A percentile compares a stretch with the other conserved stretches of the same genome.
phyloP scores from a whole-genome alignment of 192 early-diverging fungal species.

The Mortierella antarctica region DNA sequence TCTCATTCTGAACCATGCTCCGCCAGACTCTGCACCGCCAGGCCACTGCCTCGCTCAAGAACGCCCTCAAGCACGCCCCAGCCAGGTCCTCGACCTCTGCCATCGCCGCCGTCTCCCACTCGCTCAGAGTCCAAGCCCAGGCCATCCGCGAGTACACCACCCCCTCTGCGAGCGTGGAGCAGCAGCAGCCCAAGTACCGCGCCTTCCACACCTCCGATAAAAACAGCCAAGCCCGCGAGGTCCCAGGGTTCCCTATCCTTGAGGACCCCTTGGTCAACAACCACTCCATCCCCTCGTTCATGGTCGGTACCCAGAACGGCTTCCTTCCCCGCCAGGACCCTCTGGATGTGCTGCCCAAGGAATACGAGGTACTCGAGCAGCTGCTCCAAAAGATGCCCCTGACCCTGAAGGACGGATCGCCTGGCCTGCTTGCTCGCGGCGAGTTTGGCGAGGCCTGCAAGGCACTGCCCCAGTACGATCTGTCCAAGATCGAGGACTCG shows the following conservation, averaged over 20 bases:
- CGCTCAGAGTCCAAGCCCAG: constrained; percentile 35
- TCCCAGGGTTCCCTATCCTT: constrained; percentile 56
- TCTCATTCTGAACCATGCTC: constrained; percentile 17
- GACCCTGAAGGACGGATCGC: constrained; percentile 67
- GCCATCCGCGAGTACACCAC: constrained; percentile 40
- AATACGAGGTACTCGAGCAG: constrained; percentile 76
- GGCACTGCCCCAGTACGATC: constrained; percentile 76
- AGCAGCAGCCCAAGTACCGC: constrained; percentile 38
- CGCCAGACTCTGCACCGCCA: constrained; percentile 38
- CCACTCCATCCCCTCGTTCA: constrained; percentile 60
- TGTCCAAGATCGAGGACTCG: constrained; percentile 76
- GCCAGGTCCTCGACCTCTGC: constrained; percentile 23
- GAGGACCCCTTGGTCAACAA: constrained; percentile 56
- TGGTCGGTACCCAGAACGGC: constrained; percentile 67
- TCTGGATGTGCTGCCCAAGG: constrained; percentile 70
- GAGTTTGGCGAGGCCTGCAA: constrained; percentile 83
- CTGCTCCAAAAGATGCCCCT: constrained; percentile 86
- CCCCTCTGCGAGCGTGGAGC: constrained; percentile 6
- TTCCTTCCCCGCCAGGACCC: constrained; percentile 77
- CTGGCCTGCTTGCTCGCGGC: constrained; percentile 83
- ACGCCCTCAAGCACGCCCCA: constrained; percentile 25
- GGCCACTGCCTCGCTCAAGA: constrained; percentile 31
- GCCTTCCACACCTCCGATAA: constrained; percentile 43
- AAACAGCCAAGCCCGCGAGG: constrained; percentile 27
- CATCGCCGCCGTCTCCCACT: constrained; percentile 34